These are phyloP conservation scores for Talaromyces verruculosus DNA, from an alignment of 2,329 filamentous ascomycete genomes.

Conservation along the genomic window DNA sequence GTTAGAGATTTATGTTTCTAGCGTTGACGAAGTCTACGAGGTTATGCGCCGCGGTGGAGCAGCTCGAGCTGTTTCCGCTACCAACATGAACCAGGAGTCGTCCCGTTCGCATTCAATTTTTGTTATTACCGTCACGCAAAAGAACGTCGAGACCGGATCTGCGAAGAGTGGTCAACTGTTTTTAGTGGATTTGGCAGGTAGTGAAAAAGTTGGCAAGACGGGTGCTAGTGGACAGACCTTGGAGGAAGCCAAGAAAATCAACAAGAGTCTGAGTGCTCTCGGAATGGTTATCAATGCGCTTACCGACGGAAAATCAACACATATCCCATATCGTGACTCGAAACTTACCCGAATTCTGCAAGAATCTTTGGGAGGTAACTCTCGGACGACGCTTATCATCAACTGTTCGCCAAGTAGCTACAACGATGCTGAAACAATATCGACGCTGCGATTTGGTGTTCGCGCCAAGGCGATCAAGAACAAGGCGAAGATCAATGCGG, in stretches of 20 bases:
- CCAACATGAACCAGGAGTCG: slow-evolving; percentile 99
- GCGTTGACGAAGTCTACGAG: slow-evolving; percentile 92
- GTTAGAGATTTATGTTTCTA: slow-evolving; percentile 91
- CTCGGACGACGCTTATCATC: slow-evolving; percentile 95
- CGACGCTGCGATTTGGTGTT: slow-evolving; percentile 91
- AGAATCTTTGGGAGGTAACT: slow-evolving; percentile 96
- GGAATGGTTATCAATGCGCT: slow-evolving; percentile 99
- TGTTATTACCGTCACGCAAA: slow-evolving; percentile 93
- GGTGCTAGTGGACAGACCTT: slow-evolving; percentile 95
- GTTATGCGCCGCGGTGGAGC: slow-evolving; percentile 92
- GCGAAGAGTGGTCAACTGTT: slow-evolving; percentile 96
- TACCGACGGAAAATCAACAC: slow-evolving; percentile 94
- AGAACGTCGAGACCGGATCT: slow-evolving; percentile 94
- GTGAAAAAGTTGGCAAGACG: slow-evolving; percentile 98
- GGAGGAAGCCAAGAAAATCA: slow-evolving; percentile 99
- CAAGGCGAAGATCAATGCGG: slow-evolving; percentile 99
- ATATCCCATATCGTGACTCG: slow-evolving; percentile 95
- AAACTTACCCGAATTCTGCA: slow-evolving; percentile 96
- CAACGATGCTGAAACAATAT: slow-evolving; percentile 91
- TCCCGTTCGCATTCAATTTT: slow-evolving; percentile 98
- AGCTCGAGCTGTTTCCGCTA: slow-evolving; percentile 87
- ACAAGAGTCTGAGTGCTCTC: slow-evolving; percentile 96
- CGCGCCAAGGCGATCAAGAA: slow-evolving; percentile 99
- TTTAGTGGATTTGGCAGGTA: slow-evolving; percentile 95
- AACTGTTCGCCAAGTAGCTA: slow-evolving; percentile 99